Evolutionary conservation across 345 rosid species (phyloP), one percentile per base, ranked within the genome.

Genomic region (Balakata baccata): DNA sequence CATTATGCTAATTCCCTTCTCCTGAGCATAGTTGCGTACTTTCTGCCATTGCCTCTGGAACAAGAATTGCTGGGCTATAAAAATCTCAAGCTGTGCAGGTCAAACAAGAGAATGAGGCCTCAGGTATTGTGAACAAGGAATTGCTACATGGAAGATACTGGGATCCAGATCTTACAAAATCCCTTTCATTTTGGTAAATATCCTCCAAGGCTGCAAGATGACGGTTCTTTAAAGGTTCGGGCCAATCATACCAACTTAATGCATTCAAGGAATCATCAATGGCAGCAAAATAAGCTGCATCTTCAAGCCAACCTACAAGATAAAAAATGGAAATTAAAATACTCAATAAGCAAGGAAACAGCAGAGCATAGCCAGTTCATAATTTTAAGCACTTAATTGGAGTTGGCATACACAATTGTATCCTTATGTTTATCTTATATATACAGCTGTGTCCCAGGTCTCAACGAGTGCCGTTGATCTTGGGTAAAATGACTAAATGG

Each of bases 31-130:
- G 62, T 81, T 79, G 63, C 85, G 91, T 75, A 92, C 81, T 79
- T 90, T 92, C 82, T 86, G 87, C 98, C 98, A 94, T 82, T 94
- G 97, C 85, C 92, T 88, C 84, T 94, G 95, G 85, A 94, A 92
- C 72, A 94, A 80, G 84, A 94, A 94, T 29, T 94, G 98, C 74
- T 90, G 84, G 47, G 98, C 97, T 74, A 94, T 85, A 82, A 94
- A 94, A 73, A 88, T 75, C 69, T 87, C 89, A 82, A 92, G 90
- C 98, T 94, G 89, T 75, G 66, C 46, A 66, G 64, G 43, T 50
- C 43, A 72, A 82, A 79, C 29, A 61, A 85, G 41, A 54, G 69
- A 10, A 18, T 62, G 72, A 73, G 68, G 63, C 22, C 23, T 49
- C 46, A 14, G 23, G 53, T 63, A 69, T 12, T 25, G 12, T 14